Conservation (phyloP, 148 eudicot species). For the Rhododendron williamsianum region DNA sequence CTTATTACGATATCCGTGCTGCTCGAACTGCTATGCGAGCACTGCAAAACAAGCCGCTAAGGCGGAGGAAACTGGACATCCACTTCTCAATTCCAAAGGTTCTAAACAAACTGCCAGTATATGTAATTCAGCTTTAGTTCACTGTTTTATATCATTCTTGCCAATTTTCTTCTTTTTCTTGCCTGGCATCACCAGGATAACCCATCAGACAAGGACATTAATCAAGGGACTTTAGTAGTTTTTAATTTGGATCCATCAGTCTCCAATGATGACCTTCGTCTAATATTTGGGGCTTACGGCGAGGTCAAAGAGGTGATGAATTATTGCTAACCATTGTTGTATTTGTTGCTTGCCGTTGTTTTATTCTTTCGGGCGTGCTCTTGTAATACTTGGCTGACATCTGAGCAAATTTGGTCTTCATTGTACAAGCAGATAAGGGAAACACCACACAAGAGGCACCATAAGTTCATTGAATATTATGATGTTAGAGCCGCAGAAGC, state of each 20-base stretch:
- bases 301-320: conserved; percentile 84
- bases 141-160: not conserved
- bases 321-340: not conserved
- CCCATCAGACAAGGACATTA: conserved; percentile 90
- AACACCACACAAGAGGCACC: conserved; percentile 92
- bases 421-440: conserved; percentile 66
- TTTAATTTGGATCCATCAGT: conserved; percentile 94
- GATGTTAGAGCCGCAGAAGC: conserved; percentile 97
- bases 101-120: not conserved
- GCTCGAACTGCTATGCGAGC: conserved; percentile 87
- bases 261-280: conserved; percentile 74
- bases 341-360: not conserved
- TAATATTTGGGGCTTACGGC: conserved; percentile 86
- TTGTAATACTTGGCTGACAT: conserved; percentile 1
- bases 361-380: not conserved
- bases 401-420: not conserved
- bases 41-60: conserved; percentile 74
- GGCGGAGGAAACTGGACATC: conserved; percentile 87
- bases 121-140: not conserved
- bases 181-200: conserved; percentile 46
- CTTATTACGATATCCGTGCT: conserved; percentile 91
- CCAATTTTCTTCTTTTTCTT: not conserved
- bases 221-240: conserved; percentile 90
- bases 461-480: conserved; percentile 84
- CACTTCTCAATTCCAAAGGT: conserved; percentile 99